Evolutionary conservation across 192 early-diverging fungal species (phyloP).

Genomic region (Gonapodya prolifera): DNA sequence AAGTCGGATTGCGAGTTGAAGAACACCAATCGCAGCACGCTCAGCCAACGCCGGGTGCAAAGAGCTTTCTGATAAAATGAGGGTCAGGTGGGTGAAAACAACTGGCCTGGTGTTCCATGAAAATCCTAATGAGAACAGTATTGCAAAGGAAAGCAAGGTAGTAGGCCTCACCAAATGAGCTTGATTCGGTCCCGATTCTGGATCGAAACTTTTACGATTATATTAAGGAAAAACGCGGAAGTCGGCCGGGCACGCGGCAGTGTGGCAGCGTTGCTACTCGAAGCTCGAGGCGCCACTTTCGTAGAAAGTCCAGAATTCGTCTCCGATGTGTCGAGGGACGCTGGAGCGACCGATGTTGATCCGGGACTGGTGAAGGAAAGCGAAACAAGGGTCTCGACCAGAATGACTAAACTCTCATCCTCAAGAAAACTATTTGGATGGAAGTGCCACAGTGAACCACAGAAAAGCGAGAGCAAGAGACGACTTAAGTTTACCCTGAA

Average conservation of each 20-base stretch:
- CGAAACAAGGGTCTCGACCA: not conserved
- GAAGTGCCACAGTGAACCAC: conserved; percentile 1
- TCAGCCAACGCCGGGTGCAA: conserved; percentile 56
- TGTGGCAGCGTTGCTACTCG: too few species aligned
- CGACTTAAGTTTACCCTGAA: conserved; percentile 33
- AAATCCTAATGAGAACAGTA: conserved; percentile 6
- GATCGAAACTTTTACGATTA: conserved; percentile 58
- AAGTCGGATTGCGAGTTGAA: conserved; percentile 54
- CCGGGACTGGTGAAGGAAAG: too few species aligned
- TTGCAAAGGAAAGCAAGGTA: not conserved
- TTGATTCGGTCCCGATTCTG: conserved; percentile 65
- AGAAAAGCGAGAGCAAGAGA: not conserved
- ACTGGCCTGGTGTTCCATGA: conserved; percentile 41
- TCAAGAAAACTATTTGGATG: not conserved
- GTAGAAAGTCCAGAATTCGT: conserved; percentile 12
- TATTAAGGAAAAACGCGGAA: conserved; percentile 60
- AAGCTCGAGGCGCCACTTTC: too few species aligned
- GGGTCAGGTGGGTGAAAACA: conserved; percentile 54
- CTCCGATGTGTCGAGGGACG: conserved; percentile 27
- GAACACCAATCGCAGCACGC: conserved; percentile 59
- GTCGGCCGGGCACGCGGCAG: conserved; percentile 43
- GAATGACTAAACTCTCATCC: not conserved
- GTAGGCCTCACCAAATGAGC: conserved; percentile 26
- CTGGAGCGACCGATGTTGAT: conserved; percentile 8
- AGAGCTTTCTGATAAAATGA: conserved; percentile 54